Conservation (phyloP, 2,329 filamentous ascomycete species). For the Aspergillus hortae region DNA sequence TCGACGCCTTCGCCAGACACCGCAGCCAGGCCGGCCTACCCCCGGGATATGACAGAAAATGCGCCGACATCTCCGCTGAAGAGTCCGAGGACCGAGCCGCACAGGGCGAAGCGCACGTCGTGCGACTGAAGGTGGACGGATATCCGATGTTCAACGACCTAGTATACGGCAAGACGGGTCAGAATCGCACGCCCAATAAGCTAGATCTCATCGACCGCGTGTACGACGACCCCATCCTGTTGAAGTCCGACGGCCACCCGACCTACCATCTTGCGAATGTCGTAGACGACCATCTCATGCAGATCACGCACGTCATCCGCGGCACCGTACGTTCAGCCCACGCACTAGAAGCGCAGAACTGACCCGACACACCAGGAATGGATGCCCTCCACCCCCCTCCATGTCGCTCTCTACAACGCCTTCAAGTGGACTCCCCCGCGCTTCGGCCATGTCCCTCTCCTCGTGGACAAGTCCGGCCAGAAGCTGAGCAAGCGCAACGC, state of each 20-base stretch:
- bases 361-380: slow-evolving; percentile 62
- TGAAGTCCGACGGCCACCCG: slow-evolving; percentile 88
- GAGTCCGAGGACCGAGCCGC: slow-evolving; percentile 70
- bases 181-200: slow-evolving; percentile 51
- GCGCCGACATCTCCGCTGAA: slow-evolving; percentile 60
- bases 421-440: slow-evolving; percentile 69
- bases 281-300: slow-evolving; percentile 91
- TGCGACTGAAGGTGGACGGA: slow-evolving; percentile 69
- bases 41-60: slow-evolving; percentile 68
- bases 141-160: slow-evolving; percentile 70
- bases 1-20: slow-evolving; percentile 63
- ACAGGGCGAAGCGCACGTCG: slow-evolving; percentile 67
- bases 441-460: slow-evolving; percentile 78
- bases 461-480: slow-evolving; percentile 64
- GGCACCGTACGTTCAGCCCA: slow-evolving; percentile 59
- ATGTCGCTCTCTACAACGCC: slow-evolving; percentile 69
- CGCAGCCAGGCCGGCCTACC: slow-evolving; percentile 57
- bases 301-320: slow-evolving; percentile 91
- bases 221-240: slow-evolving; percentile 79
- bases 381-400: slow-evolving; percentile 88
- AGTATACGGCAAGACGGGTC: slow-evolving; percentile 65
- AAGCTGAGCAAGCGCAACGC: slow-evolving; percentile 86
- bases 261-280: slow-evolving; percentile 98
- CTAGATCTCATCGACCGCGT: slow-evolving; percentile 44
- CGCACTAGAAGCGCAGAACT: background rate